A percentile compares a stretch with the other conserved stretches of the same genome.
Conservation (phyloP, 495 filamentous ascomycete species). For the Aspergillus bridgeri region DNA sequence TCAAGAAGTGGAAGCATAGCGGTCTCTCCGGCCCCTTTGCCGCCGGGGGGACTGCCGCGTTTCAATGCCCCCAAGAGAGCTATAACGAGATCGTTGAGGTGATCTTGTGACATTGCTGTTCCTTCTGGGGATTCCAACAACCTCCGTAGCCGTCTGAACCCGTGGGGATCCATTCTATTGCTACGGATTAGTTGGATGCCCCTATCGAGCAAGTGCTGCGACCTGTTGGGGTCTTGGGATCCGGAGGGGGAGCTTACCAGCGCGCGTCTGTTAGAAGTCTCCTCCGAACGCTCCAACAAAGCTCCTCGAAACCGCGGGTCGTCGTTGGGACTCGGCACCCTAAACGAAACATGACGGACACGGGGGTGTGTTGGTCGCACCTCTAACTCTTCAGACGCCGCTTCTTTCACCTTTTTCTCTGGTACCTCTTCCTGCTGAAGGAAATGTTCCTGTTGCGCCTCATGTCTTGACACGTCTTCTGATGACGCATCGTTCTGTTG, state of each 20-base stretch:
- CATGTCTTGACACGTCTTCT: no score
- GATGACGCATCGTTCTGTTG: no score
- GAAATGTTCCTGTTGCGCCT: no score
- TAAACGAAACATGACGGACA: no score
- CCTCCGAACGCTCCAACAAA: background rate
- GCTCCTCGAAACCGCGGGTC: background rate
- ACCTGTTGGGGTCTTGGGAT: background rate
- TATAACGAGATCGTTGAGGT: background rate
- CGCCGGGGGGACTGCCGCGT: no score
- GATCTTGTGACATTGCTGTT: background rate
- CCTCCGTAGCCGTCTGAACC: background rate
- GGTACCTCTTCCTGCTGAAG: no score
- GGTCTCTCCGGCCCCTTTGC: background rate
- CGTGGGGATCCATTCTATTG: background rate
- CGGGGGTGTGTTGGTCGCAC: no score
- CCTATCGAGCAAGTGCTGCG: background rate
- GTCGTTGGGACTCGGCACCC: background rate
- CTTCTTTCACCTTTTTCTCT: no score
- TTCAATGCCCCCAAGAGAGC: background rate
- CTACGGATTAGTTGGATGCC: background rate
- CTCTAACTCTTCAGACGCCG: no score
- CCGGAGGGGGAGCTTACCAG: background rate
- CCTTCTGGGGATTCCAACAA: background rate
- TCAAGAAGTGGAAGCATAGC: background rate
- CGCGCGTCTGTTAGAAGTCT: background rate